Evolutionary conservation across 345 rosid species (phyloP).

Genomic region (Arabidopsis arenosa): DNA sequence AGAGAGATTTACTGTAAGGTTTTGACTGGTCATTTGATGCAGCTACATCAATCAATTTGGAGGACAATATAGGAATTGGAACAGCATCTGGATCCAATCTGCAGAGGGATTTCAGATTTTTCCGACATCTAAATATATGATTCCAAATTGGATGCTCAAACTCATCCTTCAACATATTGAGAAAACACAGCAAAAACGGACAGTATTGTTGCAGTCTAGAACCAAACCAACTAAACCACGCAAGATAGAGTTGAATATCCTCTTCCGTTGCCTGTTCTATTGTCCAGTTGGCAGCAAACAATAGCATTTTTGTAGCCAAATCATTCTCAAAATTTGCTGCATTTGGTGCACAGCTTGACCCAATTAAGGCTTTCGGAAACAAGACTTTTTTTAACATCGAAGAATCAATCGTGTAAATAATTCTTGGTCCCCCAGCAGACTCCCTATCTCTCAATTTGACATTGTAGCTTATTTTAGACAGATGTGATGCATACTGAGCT

Average conservation of each 20-base stretch:
- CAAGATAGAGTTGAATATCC: slow-evolving; percentile 72
- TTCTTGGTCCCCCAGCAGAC: slow-evolving; percentile 35
- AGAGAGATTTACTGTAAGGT: slow-evolving; percentile 44
- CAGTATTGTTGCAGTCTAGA: slow-evolving; percentile 54
- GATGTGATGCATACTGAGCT: slow-evolving; percentile 59
- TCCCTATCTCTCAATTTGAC: slow-evolving; percentile 35
- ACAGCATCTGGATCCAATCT: slow-evolving; percentile 50
- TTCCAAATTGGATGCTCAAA: slow-evolving; percentile 79
- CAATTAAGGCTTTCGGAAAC: slow-evolving; percentile 54
- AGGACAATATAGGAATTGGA: slow-evolving; percentile 67
- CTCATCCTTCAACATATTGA: slow-evolving; percentile 55
- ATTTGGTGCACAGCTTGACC: slow-evolving; percentile 29
- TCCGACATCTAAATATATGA: slow-evolving; percentile 49
- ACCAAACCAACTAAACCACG: slow-evolving; percentile 72
- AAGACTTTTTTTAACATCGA: slow-evolving; percentile 45
- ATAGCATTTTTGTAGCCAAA: slow-evolving; percentile 57
- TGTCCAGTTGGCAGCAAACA: slow-evolving; percentile 78
- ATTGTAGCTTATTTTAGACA: slow-evolving; percentile 39
- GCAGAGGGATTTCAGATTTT: slow-evolving; percentile 52
- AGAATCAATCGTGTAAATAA: slow-evolving; percentile 47
- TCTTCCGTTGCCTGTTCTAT: slow-evolving; percentile 81
- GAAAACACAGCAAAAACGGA: slow-evolving; percentile 54
- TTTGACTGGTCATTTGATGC: slow-evolving; percentile 46
- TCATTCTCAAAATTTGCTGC: slow-evolving; percentile 39
- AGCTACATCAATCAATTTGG: slow-evolving; percentile 59